These are phyloP conservation scores for Penicillium canescens DNA, from an alignment of 495 filamentous ascomycete genomes.

Conservation along the genomic window DNA sequence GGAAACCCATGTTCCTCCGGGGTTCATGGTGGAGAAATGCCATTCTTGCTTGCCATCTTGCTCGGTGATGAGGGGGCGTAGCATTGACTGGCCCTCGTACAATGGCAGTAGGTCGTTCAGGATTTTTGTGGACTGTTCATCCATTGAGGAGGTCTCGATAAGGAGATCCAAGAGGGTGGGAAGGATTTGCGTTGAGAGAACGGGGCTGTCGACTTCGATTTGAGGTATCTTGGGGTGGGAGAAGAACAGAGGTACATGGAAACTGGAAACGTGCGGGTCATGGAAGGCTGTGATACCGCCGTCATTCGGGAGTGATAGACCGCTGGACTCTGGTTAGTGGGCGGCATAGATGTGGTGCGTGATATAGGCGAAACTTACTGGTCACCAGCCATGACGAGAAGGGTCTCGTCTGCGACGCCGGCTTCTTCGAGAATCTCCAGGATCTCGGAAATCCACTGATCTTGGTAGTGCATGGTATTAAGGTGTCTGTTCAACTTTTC, in stretches of 20 bases:
- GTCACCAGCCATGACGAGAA: conserved; percentile 45
- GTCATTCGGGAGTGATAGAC: conserved; percentile 35
- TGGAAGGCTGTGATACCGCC: conserved; percentile 32
- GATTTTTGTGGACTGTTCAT: conserved; percentile 18
- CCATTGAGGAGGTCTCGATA: conserved; percentile 34
- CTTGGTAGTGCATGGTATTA: conserved; percentile 40
- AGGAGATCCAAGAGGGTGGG: conserved; percentile 46
- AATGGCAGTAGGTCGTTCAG: conserved; percentile 32
- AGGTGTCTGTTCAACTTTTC: conserved; percentile 40
- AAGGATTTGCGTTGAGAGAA: conserved; percentile 37
- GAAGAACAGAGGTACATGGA: conserved; percentile 42
- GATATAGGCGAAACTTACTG: conserved; percentile 29
- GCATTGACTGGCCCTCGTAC: conserved; percentile 44
- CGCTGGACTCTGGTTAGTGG: conserved; percentile 10
- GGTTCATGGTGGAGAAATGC: conserved; percentile 45
- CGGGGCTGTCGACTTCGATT: conserved; percentile 31
- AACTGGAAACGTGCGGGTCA: conserved; percentile 39
- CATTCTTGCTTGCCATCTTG: conserved; percentile 27
- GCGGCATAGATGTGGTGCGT: not conserved
- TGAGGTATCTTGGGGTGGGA: conserved; percentile 39
- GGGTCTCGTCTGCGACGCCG: conserved; percentile 41
- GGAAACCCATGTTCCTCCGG: conserved; percentile 37
- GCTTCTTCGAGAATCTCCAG: conserved; percentile 37
- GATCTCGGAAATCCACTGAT: conserved; percentile 37
- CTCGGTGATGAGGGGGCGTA: conserved; percentile 23